Evolutionary conservation across 306 rosid species (phyloP), one percentile per base, ranked within the genome.

Genomic region (Medicago lupulina): DNA sequence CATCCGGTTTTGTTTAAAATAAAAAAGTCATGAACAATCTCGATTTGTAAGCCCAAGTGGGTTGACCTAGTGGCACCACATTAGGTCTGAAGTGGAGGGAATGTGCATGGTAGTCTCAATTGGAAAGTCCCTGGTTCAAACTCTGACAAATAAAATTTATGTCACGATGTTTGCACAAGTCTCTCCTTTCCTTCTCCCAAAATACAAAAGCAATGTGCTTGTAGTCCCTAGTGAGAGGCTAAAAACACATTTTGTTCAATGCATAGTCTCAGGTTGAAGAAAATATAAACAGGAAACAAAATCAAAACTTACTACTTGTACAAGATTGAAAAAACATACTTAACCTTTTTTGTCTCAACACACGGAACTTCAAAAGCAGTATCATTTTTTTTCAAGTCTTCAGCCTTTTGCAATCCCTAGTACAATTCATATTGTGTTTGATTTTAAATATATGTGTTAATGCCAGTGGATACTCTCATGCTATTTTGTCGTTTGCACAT

Each of bases 401-500:
- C 13, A 9, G 47, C 47, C 11, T 44, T 23, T 59, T 19, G 41
- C 16, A 47, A 19, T 25, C 23, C 40, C 14, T 14, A 39, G 44
- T 25, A 14, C 9, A 14, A 18, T 67, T 43, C 43, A 12, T 12
- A 5, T 16, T 67, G 57, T 47, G 43, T 63, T 71, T 63, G 60
- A 64, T 14, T 50, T 12, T 60, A 54, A 65, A 5, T 15, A 38
- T 36, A 61, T 49, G 19, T 71, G 40, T 51, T 73, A 61, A 16
- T 63, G 39, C 9, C 68, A 11, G 44, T 73, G 7, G 21, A 23
- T 39, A 54, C 25, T 25, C 17, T 25, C 17, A 14, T 54, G 61
- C 74, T 40, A 25, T 65, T 65, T 64, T 51, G 54, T 58, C 40
- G 8, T 79, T 79, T 54, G 57, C 34, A 40, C 17, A 70, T 47